phyloP scores from a whole-genome alignment of 768 basidiomycete species.

The Filobasidium floriforme region DNA sequence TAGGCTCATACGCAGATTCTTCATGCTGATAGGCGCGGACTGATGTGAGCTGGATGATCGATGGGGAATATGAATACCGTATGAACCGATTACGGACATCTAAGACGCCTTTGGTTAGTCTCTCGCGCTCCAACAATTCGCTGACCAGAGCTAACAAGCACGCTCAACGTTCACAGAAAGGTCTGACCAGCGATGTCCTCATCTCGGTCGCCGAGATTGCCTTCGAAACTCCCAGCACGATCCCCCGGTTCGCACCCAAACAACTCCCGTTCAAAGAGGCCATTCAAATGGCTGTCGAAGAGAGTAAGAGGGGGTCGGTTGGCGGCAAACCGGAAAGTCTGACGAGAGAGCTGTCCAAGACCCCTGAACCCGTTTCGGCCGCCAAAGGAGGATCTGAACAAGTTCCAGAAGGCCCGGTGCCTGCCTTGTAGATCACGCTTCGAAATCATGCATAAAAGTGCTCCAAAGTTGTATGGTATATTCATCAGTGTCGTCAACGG shows the following conservation, averaged over 20 bases:
- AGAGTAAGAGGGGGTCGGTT: constrained; percentile 5
- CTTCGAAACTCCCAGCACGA: constrained; percentile 52
- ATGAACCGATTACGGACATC: constrained; percentile 75
- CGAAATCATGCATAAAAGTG: not conserved
- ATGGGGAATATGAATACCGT: constrained; percentile 54
- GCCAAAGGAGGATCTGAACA: not conserved
- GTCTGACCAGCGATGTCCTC: constrained; percentile 57
- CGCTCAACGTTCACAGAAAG: constrained; percentile 11
- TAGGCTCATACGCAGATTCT: constrained; percentile 5
- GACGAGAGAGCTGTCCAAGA: not conserved
- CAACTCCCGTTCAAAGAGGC: constrained; percentile 46
- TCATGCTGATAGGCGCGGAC: constrained; percentile 53
- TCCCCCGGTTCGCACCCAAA: constrained; percentile 55
- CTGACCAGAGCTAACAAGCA: not conserved
- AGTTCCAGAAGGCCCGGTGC: not conserved
- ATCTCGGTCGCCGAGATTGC: constrained; percentile 64
- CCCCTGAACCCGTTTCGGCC: not conserved
- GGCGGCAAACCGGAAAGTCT: not conserved
- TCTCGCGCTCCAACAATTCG: not conserved
- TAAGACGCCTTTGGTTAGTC: constrained; percentile 54
- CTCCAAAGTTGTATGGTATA: not conserved
- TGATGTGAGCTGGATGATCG: constrained; percentile 53
- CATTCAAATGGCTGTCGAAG: constrained; percentile 22
- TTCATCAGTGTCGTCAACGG: not conserved
- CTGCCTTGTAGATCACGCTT: not conserved